A percentile compares a stretch with the other conserved stretches of the same genome.
Conservation (phyloP, 2,329 filamentous ascomycete genomes). For the Alternaria atra region DNA sequence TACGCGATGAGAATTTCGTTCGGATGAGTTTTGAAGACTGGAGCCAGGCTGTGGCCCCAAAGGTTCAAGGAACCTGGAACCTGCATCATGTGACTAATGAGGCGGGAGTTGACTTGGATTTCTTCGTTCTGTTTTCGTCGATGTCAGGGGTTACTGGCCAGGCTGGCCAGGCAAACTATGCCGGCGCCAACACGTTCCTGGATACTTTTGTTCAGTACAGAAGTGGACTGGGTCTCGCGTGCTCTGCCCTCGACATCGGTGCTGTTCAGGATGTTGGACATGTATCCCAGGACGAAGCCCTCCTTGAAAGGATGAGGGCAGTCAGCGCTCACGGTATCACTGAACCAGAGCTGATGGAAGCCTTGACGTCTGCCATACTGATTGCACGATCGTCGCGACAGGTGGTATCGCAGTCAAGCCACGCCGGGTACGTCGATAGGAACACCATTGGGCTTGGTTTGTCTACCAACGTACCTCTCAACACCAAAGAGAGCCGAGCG, state of each 20-base stretch:
- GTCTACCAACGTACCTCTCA: conserved; percentile 27
- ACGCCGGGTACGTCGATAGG: background rate
- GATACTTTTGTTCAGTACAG: conserved; percentile 34
- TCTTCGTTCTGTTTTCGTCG: conserved; percentile 43
- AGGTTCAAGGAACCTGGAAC: conserved; percentile 37
- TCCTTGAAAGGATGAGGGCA: background rate
- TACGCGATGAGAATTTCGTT: conserved; percentile 9
- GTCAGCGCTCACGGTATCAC: background rate
- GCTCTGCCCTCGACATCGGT: conserved; percentile 60
- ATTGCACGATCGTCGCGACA: too few relatives aligned
- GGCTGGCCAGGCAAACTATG: conserved; percentile 57
- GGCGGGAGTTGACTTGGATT: conserved; percentile 25
- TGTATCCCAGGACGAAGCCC: conserved; percentile 23
- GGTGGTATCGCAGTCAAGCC: too few relatives aligned
- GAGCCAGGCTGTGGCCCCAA: conserved; percentile 16
- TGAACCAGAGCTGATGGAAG: background rate
- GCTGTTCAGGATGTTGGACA: conserved; percentile 56
- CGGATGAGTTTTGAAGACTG: conserved; percentile 24
- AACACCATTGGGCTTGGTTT: conserved; percentile 26
- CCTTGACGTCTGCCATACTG: too few relatives aligned
- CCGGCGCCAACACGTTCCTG: conserved; percentile 54
- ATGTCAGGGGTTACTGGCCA: conserved; percentile 33
- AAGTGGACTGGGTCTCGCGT: conserved; percentile 35
- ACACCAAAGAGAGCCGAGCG: conserved; percentile 23
- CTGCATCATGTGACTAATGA: conserved; percentile 26